Conservation (phyloP, 768 basidiomycete genomes). For the Chlorophyllum brunneum region DNA sequence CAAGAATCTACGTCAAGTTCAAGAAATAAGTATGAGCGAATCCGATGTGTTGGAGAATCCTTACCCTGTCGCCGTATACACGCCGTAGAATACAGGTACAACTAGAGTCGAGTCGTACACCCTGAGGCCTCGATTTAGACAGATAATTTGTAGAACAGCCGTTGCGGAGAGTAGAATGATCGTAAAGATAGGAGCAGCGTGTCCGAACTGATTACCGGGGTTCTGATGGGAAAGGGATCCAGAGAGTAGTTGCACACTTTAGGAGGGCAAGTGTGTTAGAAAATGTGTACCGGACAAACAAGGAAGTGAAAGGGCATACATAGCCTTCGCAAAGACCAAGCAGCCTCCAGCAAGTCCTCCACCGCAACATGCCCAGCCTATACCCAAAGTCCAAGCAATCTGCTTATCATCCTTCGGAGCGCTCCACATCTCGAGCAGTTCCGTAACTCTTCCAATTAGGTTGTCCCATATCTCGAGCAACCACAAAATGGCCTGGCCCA, state of each 20-base stretch:
- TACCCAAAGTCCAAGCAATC: slow-evolving; percentile 87
- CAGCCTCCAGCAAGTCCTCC: slow-evolving; percentile 87
- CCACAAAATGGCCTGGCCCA: slow-evolving; percentile 20
- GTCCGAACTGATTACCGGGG: slow-evolving; percentile 84
- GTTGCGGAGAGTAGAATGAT: slow-evolving; percentile 64
- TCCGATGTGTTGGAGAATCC: slow-evolving; percentile 17
- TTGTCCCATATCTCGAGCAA: slow-evolving; percentile 38
- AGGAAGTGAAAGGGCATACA: slow-evolving; percentile 36
- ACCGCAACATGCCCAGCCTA: slow-evolving; percentile 91
- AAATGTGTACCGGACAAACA: neutral
- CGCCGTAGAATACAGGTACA: slow-evolving; percentile 92
- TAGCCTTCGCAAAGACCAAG: slow-evolving; percentile 77
- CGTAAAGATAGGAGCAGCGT: slow-evolving; percentile 75
- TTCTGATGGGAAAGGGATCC: slow-evolving; percentile 77
- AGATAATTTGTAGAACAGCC: slow-evolving; percentile 87
- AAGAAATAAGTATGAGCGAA: slow-evolving; percentile 2
- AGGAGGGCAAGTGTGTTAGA: neutral
- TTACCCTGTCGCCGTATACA: slow-evolving; percentile 82
- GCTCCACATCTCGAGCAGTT: slow-evolving; percentile 70
- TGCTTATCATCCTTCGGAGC: slow-evolving; percentile 79
- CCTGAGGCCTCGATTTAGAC: slow-evolving; percentile 85
- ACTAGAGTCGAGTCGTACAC: slow-evolving; percentile 90
- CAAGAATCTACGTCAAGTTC: slow-evolving; percentile 32
- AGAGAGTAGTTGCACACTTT: slow-evolving; percentile 75
- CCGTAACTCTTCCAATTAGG: slow-evolving; percentile 50